Evolutionary conservation across 2,329 filamentous ascomycete genomes (phyloP).

Genomic region (Colletotrichum phormii): DNA sequence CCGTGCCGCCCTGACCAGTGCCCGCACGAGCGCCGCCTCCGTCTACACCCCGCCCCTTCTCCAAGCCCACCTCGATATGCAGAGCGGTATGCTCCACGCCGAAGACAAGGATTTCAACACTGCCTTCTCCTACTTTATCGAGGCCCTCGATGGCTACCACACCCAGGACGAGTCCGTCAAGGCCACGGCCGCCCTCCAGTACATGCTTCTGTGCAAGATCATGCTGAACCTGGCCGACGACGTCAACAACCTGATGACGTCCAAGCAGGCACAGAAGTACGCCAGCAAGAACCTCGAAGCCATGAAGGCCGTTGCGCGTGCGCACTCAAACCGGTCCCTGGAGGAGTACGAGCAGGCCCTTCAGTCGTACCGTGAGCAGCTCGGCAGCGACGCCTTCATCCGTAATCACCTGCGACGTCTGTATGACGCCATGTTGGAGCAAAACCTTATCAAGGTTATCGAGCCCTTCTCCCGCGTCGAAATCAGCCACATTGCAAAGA

Average conservation of each 20-base stretch:
- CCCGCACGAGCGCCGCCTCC: constrained; percentile 93
- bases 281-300: constrained; percentile 95
- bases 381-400: constrained; percentile 95
- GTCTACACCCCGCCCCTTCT: constrained; percentile 96
- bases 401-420: constrained; percentile 94
- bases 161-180: constrained; percentile 87
- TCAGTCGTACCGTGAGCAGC: constrained; percentile 89
- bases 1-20: constrained; percentile 92
- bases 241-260: constrained; percentile 92
- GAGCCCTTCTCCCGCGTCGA: constrained; percentile 98
- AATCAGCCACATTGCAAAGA: constrained; percentile 95
- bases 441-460: constrained; percentile 99
- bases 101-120: constrained; percentile 99
- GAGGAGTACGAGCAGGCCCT: constrained; percentile 97
- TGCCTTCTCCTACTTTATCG: constrained; percentile 98
- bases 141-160: constrained; percentile 97
- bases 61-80: constrained; percentile 98
- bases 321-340: constrained; percentile 93
- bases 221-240: constrained; percentile 98
- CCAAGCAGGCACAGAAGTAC: constrained; percentile 97
- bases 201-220: constrained; percentile 99
- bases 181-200: constrained; percentile 97
- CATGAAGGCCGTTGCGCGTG: constrained; percentile 98
- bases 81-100: constrained; percentile 98
- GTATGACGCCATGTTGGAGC: constrained; percentile 98